Percentiles rank a stretch among this genome's conserved stretches.
phyloP scores from a whole-genome alignment of 1,284 basidiomycete species.

The Leccinum pachyderme region DNA sequence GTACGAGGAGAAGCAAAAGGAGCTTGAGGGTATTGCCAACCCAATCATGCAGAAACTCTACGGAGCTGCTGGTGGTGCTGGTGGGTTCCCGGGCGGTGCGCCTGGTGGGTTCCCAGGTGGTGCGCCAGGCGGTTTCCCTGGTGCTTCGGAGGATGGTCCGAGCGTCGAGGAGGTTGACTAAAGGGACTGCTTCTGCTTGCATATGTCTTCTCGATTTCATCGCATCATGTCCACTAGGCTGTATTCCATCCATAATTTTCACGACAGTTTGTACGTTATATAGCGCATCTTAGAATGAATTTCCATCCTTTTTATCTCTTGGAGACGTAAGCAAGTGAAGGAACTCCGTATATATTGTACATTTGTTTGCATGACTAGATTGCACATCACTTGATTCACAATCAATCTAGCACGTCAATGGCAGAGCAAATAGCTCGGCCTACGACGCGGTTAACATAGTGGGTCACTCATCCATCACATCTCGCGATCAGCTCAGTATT shows the following conservation, averaged over 20 bases:
- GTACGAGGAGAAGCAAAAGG: constrained; percentile 95
- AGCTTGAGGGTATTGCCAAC: constrained; percentile 88
- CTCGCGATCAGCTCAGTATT: not conserved
- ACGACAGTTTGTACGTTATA: constrained; percentile 33
- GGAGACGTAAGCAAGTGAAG: not conserved
- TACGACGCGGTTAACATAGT: constrained; percentile 23
- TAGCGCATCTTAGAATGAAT: constrained; percentile 34
- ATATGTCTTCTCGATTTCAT: constrained; percentile 20
- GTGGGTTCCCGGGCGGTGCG: constrained; percentile 47
- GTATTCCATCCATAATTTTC: constrained; percentile 33
- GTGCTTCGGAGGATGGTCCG: constrained; percentile 72
- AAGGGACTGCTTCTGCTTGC: constrained; percentile 25
- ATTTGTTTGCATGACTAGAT: not conserved
- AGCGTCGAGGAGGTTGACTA: constrained; percentile 88
- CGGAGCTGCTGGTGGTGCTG: constrained; percentile 62
- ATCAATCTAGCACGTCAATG: constrained; percentile 14
- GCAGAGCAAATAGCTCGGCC: constrained; percentile 26
- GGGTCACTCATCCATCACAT: constrained; percentile 11
- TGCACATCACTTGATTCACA: not conserved
- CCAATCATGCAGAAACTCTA: constrained; percentile 97
- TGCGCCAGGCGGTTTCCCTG: constrained; percentile 55
- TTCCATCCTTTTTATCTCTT: not conserved
- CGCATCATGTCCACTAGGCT: constrained; percentile 31
- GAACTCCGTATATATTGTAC: not conserved
- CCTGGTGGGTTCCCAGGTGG: constrained; percentile 50